Conservation (phyloP, 495 filamentous ascomycete species). For the Pyronema omphalodes region DNA sequence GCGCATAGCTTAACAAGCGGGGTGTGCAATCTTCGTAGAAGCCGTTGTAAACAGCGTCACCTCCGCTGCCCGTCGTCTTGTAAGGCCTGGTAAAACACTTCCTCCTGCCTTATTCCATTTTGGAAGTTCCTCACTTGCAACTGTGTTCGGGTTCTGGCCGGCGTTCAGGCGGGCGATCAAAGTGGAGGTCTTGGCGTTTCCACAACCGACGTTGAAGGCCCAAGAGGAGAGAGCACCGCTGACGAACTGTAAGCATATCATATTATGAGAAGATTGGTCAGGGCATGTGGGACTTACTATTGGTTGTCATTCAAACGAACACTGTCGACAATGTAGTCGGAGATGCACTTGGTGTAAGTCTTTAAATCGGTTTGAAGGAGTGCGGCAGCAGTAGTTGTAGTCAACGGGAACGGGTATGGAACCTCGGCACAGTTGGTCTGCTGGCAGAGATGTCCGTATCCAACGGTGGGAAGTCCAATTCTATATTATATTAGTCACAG, state of each 20-base stretch:
- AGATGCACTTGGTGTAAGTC: constrained; percentile 5
- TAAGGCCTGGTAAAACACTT: constrained; percentile 26
- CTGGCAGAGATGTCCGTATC: constrained; percentile 34
- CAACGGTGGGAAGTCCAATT: constrained; percentile 31
- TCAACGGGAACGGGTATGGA: constrained; percentile 28
- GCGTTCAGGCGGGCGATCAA: constrained; percentile 31
- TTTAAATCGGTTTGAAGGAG: constrained; percentile 30
- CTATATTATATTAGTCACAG: constrained; percentile 24
- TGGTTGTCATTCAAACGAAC: background rate
- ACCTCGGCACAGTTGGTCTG: constrained; percentile 29
- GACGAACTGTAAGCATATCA: background rate
- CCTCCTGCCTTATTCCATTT: constrained; percentile 31
- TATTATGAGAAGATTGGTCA: too few relatives aligned
- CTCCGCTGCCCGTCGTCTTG: constrained; percentile 29
- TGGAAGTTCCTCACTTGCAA: constrained; percentile 30
- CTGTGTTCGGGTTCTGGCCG: constrained; percentile 27
- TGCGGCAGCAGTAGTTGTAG: constrained; percentile 25
- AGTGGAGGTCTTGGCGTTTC: constrained; percentile 27
- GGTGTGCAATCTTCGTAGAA: background rate
- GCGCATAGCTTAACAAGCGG: too few relatives aligned
- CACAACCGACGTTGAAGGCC: constrained; percentile 17
- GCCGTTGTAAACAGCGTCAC: constrained; percentile 26
- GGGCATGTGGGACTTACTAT: background rate
- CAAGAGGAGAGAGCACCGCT: background rate
- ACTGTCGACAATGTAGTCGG: background rate